Evolutionary conservation across 225 moss, liverwort and hornwort species (phyloP), one percentile per base, ranked within the genome.

Genomic region (Neckera pumila): DNA sequence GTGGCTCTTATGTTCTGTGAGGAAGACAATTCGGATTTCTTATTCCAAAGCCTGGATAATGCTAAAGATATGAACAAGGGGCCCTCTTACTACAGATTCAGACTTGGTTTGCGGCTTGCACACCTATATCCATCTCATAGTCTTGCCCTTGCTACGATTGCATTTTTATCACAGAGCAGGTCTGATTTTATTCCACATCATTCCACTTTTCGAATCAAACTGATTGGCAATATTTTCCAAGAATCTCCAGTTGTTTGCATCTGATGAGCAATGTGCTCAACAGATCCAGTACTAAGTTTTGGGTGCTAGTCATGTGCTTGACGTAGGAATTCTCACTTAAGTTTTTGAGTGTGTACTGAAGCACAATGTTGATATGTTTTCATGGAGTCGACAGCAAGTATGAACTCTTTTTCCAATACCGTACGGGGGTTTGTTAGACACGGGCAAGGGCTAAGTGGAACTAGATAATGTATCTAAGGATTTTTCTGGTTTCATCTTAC

Each of bases 121-220:
- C 96, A 97, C 89, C 83, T 92, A 59, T 93, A 95, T 93, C 96
- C 97, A 86, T 92, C 90, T 92, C 93, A 95, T 94, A 96, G 96
- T 84, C 93, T 95, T 90, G 97, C 96, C 76, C 91, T 98, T 90
- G 94, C 97, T 91, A 97, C 96, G 81, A 89, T 97, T 87, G 95
- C 93, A 78, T 92, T 81, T 88, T 92, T 94, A 79, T 91, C 93
- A 90, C 93, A 93, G 86, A 74, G 90, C 91, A 95, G 93, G 92
- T 89, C 83, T 85, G 90, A 67, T 86, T 78, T 76, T 88, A 47
- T 86, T 86, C 84, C 76, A 72, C 71, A 60, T 75, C 40, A 59
- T 90, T 90, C 86, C 72, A 43, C 58, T 64, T 89, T 86, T 71
- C 47, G 58, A 76, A 71, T 81, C 45, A n/a, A 80, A 86, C 59